These are phyloP conservation scores for Penicillium sp. DNA, from an alignment of 2,329 filamentous ascomycete species.

Conservation along the genomic window DNA sequence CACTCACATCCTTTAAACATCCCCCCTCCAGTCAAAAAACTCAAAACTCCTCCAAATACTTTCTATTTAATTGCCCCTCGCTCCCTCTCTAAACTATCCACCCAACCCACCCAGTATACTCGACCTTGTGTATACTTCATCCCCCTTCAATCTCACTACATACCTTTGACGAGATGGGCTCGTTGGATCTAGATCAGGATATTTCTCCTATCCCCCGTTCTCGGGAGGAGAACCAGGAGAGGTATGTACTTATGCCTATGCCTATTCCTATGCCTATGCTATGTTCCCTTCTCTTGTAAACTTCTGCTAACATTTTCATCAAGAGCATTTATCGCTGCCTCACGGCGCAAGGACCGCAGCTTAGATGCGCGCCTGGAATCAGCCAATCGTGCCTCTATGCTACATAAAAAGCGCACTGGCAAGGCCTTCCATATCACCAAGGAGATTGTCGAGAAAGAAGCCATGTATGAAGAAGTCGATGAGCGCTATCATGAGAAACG, in stretches of 20 bases:
- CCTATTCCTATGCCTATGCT: background rate
- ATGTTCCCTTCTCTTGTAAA: background rate
- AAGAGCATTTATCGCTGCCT: slow-evolving; percentile 90
- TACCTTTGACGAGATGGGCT: slow-evolving; percentile 22
- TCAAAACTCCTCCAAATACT: slow-evolving; percentile 11
- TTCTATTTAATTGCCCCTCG: slow-evolving; percentile 6
- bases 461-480: slow-evolving; percentile 96
- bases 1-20: slow-evolving; percentile 8
- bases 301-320: background rate
- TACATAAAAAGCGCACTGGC: slow-evolving; percentile 86
- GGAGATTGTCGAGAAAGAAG: slow-evolving; percentile 84
- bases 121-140: background rate
- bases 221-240: slow-evolving; percentile 51
- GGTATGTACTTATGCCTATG: slow-evolving; percentile 38
- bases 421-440: slow-evolving; percentile 80
- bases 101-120: background rate
- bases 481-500: slow-evolving; percentile 63
- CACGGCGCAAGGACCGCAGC: slow-evolving; percentile 81
- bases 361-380: slow-evolving; percentile 88
- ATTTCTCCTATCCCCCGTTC: slow-evolving; percentile 40
- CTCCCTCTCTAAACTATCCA: background rate
- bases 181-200: slow-evolving; percentile 36
- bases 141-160: background rate
- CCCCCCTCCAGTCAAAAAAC: background rate
- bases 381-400: slow-evolving; percentile 82